phyloP scores from a whole-genome alignment of 73 alveolate species.

The Stentor coeruleus region DNA sequence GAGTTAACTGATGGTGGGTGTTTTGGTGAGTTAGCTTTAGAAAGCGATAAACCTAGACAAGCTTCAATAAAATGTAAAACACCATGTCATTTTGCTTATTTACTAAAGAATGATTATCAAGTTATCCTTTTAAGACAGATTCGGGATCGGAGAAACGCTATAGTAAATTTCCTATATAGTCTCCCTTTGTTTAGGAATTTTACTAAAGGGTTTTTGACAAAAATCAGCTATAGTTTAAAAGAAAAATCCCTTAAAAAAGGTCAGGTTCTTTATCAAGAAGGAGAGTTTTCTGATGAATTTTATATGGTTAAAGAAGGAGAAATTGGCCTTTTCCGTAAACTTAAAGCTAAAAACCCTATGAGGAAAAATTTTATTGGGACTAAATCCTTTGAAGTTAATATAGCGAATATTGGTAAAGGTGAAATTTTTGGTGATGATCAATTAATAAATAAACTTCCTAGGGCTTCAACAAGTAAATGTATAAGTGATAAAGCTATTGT shows the following conservation, averaged over 20 bases:
- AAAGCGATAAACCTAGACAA: not conserved
- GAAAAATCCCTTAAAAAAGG: not conserved
- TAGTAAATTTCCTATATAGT: not conserved
- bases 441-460: not conserved
- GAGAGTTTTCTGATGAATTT: slow-evolving; percentile 5
- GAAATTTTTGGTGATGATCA: slow-evolving; percentile 12
- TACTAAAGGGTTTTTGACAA: not conserved
- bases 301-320: slow-evolving; percentile 9
- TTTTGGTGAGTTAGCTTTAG: slow-evolving; percentile 25
- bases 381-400: not conserved
- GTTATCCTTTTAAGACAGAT: not conserved
- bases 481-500: not conserved
- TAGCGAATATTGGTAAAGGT: not conserved
- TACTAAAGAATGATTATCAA: not conserved
- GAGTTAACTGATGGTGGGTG: slow-evolving; percentile 10
- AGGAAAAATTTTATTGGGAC: no score
- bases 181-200: not conserved
- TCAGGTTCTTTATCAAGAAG: slow-evolving; percentile 13
- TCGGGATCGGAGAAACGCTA: not conserved
- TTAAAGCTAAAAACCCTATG: not conserved
- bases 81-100: not conserved
- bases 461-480: not conserved
- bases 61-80: not conserved
- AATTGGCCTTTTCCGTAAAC: not conserved
- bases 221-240: slow-evolving; percentile 1